Evolutionary conservation across 1,284 basidiomycete species (phyloP).

Genomic region (Hortiboletus rubellus): DNA sequence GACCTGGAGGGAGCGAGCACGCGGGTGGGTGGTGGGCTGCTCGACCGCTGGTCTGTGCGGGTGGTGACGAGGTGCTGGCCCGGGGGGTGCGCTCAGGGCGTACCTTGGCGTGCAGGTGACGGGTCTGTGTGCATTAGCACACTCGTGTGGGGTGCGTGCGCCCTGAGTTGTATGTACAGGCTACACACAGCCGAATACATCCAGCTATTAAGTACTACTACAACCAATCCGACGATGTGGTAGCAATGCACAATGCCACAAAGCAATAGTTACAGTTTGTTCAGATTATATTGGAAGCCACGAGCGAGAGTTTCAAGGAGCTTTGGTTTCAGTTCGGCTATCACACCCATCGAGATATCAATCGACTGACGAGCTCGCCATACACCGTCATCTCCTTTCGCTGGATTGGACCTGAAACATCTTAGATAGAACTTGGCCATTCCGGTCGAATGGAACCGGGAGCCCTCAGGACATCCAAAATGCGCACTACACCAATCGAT

Average conservation of each 20-base stretch:
- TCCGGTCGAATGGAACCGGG: constrained; percentile 27
- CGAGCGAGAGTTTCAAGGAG: constrained; percentile 18
- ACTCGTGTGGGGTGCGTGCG: too few species aligned
- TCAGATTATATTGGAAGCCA: constrained; percentile 15
- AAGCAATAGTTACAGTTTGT: not conserved
- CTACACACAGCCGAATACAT: too few species aligned
- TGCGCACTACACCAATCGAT: constrained; percentile 34
- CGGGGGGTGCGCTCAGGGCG: too few species aligned
- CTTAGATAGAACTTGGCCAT: constrained; percentile 30
- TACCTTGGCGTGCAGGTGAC: too few species aligned
- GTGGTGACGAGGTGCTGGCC: too few species aligned
- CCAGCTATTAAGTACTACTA: not conserved
- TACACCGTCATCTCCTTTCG: constrained; percentile 16
- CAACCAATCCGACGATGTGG: not conserved
- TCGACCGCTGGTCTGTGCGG: too few species aligned
- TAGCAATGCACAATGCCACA: not conserved
- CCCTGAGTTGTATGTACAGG: too few species aligned
- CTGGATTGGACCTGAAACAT: constrained; percentile 34
- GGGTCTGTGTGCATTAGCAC: too few species aligned
- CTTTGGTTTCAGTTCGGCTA: constrained; percentile 15
- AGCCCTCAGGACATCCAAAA: constrained; percentile 32
- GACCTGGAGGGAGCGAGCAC: too few species aligned
- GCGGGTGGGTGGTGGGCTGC: too few species aligned
- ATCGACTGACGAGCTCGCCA: constrained; percentile 22
- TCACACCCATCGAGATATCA: constrained; percentile 28